These are phyloP conservation scores for Acanthamoeba culbertsoni DNA, from an alignment of 208 protist species.

Conservation along the genomic window DNA sequence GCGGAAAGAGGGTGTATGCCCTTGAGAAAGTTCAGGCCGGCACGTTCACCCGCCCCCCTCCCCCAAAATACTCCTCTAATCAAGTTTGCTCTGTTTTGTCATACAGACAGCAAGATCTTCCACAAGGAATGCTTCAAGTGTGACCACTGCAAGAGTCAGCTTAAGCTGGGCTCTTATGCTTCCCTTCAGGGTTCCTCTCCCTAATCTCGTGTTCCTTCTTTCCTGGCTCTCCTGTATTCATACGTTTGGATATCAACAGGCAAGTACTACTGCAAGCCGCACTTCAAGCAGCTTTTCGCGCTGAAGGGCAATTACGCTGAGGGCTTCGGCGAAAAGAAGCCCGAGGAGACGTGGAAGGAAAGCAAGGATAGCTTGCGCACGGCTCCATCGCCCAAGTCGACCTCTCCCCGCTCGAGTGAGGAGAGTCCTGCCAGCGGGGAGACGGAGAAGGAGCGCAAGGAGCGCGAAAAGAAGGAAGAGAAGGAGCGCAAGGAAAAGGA, in stretches of 20 bases:
- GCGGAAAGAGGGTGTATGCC: neutral
- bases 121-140: slow-evolving; percentile 51
- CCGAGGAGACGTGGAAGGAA: neutral
- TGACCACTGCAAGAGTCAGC: neutral
- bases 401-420: no score
- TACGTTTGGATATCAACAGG: neutral
- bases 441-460: neutral
- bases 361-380: neutral
- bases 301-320: slow-evolving; percentile 13
- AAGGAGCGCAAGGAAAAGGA: neutral
- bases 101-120: slow-evolving; percentile 25
- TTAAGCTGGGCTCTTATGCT: slow-evolving; percentile 29
- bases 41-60: neutral
- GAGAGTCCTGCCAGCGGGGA: neutral
- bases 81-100: neutral
- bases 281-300: slow-evolving; percentile 19
- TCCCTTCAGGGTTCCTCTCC: neutral
- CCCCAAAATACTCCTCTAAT: neutral
- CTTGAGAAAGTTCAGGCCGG: neutral
- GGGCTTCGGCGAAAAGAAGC: slow-evolving; percentile 28
- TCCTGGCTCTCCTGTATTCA: neutral
- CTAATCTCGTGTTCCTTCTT: neutral
- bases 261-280: slow-evolving; percentile 41
- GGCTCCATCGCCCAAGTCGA: neutral
- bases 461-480: neutral